Evolutionary conservation across 768 basidiomycete species (phyloP), one percentile per base, ranked within the genome.

Genomic region (Lactifluus echinatus): DNA sequence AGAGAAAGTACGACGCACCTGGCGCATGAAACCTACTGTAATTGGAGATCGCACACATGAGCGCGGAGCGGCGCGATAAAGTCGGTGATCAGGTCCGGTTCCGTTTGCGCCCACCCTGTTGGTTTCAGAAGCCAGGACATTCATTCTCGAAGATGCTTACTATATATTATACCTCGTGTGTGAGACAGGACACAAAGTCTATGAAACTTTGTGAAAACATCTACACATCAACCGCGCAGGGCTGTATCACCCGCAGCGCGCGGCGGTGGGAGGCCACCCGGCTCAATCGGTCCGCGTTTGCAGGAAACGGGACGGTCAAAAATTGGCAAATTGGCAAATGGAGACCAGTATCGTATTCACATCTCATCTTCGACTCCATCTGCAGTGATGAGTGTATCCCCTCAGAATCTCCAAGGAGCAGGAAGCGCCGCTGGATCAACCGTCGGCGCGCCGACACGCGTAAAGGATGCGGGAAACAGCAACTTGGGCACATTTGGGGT

Each of bases 401-500:
- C 67, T 21, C 66, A 66, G 37, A 65, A 68, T 33, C 64, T 64
- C 29, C 68, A 69, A 40, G 71, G 69, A 55, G 68, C 63, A 5
- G 78, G 76, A 36, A 74, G 71, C 61, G 65, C 74, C 28, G 60
- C 67, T 36, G 71, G 74, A 15, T 74, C 76, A 11, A 64, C 70
- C 29, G 65, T 74, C 71, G 65, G 74, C 26, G 79, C 79, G 1
- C 84, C 84, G 2, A 71, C 82, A 29, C 79, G 83, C 51, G 64
- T 75, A 57, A 68, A 76, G 19, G 81, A 82, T 58, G 80, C 76
- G 17, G 76, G 77, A 50, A 79, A 69, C 62, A 76, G 78, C 67
- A 85, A 76, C 59, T 70, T 87, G 45, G 87, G 85, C 24, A 87
- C 87, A 4, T 89, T 87, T 66, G 83, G 82, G 29, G 87, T 87